A percentile compares a stretch with the other conserved stretches of the same genome.
Evolutionary conservation across 2,329 filamentous ascomycete species (phyloP).

Genomic region (Dothistroma pini): DNA sequence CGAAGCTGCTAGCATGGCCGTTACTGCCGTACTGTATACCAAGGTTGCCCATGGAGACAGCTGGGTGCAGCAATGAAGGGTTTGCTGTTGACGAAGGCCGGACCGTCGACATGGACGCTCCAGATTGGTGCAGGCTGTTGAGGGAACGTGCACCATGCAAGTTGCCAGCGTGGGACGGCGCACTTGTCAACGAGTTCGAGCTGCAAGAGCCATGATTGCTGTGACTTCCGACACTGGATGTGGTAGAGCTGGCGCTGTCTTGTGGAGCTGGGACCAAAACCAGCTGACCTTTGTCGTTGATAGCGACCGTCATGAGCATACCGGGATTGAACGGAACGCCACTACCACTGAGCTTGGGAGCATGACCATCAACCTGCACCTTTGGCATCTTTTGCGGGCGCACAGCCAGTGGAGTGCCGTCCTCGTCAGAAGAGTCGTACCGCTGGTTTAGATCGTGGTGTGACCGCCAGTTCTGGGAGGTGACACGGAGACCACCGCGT

Average conservation of each 20-base stretch:
- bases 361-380: not conserved
- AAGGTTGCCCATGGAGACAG: not conserved
- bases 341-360: not conserved
- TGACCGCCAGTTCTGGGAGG: slow-evolving; percentile 3
- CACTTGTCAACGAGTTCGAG: not conserved
- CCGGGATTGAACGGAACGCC: not conserved
- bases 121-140: slow-evolving; percentile 2
- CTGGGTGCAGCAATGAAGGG: not conserved
- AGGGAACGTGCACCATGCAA: slow-evolving; percentile 3
- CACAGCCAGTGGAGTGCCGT: not conserved
- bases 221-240: not conserved
- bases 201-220: not conserved
- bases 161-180: not conserved
- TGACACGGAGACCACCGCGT: slow-evolving; percentile 8
- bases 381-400: not conserved
- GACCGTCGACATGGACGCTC: not conserved
- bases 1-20: not conserved
- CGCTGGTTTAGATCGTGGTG: not conserved
- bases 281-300: slow-evolving; percentile 5
- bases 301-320: slow-evolving; percentile 1
- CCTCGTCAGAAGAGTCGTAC: not conserved
- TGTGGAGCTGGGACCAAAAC: not conserved
- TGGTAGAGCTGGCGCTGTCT: not conserved
- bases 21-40: not conserved
- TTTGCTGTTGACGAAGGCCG: not conserved